Evolutionary conservation across 1,284 basidiomycete genomes (phyloP).

Genomic region (Cystobasidium pallidum): DNA sequence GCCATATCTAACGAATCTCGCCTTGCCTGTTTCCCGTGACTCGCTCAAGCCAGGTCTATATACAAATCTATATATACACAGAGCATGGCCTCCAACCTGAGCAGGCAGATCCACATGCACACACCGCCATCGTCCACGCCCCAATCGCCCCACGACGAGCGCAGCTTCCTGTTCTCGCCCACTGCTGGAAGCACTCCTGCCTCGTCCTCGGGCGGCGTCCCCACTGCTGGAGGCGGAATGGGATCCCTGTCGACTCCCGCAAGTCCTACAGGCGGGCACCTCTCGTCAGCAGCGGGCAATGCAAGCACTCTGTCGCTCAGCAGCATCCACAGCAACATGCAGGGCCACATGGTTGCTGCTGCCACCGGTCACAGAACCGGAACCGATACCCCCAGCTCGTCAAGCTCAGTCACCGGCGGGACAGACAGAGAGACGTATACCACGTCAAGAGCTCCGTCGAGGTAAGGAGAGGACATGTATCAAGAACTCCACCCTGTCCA

Average conservation of each 20-base stretch:
- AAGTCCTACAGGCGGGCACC: not conserved
- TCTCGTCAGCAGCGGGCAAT: slow-evolving; percentile 2
- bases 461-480: slow-evolving; percentile 8
- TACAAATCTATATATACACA: not conserved
- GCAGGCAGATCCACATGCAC: slow-evolving; percentile 21
- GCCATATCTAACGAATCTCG: too few relatives aligned
- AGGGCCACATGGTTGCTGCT: not conserved
- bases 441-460: slow-evolving; percentile 37
- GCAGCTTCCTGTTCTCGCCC: not conserved
- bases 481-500: not conserved
- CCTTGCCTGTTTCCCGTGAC: not conserved
- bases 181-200: not conserved
- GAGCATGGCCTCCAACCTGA: slow-evolving; percentile 26
- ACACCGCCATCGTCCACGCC: slow-evolving; percentile 20
- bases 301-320: not conserved
- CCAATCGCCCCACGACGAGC: slow-evolving; percentile 22
- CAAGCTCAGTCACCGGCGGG: slow-evolving; percentile 3
- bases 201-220: too few relatives aligned
- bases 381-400: slow-evolving; percentile 13
- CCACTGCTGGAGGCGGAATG: not conserved
- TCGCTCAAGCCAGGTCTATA: not conserved
- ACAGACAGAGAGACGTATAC: slow-evolving; percentile 31
- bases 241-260: not conserved
- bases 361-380: not conserved
- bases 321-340: not conserved